Evolutionary conservation across 495 filamentous ascomycete species (phyloP), one percentile per base, ranked within the genome.

Genomic region (Tuber umbilicatum): DNA sequence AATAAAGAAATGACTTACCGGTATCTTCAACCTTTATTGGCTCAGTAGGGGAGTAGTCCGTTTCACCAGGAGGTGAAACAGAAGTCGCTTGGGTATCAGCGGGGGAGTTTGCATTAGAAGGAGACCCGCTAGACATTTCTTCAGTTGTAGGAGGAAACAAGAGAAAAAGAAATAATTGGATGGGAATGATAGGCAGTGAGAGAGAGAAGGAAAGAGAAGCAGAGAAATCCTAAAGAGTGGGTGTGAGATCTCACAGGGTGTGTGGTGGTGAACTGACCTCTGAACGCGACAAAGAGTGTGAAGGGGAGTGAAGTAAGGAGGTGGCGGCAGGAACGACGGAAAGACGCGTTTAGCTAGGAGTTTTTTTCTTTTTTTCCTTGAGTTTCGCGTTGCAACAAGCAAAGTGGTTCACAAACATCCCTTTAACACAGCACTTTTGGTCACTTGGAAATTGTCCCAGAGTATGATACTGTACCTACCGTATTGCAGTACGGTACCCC

Each of bases 361-460:
- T 64, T 35, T 64, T 35, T 19, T 5, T 10, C 1, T 27, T n/a
- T n/a, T 27, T 7, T 55, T n/a, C 4, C 12, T 23, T 31, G 12
- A 0, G 10, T 31, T 60, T 31, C 55, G 55, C 55, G 55, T 64
- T 64, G 14, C 55, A 19, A 64, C 55, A 9, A 2, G 31, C 27
- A 64, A 64, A 64, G 55, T 64, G 55, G 55, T 64, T 64, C 55
- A 64, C 55, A 64, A 64, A 64, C 27, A 64, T 27, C 55, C 10
- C 55, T 35, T 16, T 6, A 31, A 31, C 31, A 35, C 55, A 64
- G 55, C 55, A 64, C 27, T 10, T 64, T 64, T 64, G 27, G 55
- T 64, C 55, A 64, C 55, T 64, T 64, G 27, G 14, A 27, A 64
- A 17, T 2, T 64, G 6, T 23, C 27, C 14, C 14, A 27, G 50